Base-by-base conservation (phyloP, 148 eudicot genomes). In the Cornus kousa region DNA sequence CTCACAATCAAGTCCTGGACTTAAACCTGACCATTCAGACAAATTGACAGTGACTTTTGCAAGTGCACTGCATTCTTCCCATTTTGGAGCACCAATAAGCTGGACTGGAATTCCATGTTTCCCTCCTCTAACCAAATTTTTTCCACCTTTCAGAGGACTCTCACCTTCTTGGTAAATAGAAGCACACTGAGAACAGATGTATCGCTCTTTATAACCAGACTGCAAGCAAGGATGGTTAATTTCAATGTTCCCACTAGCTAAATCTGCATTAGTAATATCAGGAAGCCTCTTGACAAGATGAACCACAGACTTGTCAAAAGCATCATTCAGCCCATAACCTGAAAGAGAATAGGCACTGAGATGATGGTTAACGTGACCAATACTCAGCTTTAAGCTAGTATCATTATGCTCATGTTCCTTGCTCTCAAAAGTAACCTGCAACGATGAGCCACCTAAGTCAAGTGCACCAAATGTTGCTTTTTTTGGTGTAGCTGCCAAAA, bases 321-420 rank as follows among this genome's bases (percentile, higher is more conserved):
- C 99, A 86, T 97, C 99, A 83, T 97, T 97, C 75, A 97, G 87
- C 70, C 99, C 99, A 88, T 97, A 97, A 13, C 98, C 98, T 72
- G 93, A 82, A 48, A 97, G 90, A 24, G 99, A 97, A 84, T 94
- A 97, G 59, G 98, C 99, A 87, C 83, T 97, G 31, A 97, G 92
- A 88, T 91, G 95, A 91, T 97, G 94, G 74, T 81, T 97, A 68
- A 91, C 93, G 70, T 95, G 87, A 67, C 99, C 99, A 81, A 97
- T 94, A 84, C 91, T 91, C 65, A 97, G 88, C 76, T 92, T 84
- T 85, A 97, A 89, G 90, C 92, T 94, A 72, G 94, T 91, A 77
- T 91, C 85, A 43, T 86, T 88, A 37, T 75, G 83, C 64, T 70
- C 80, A 40, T 83, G 83, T 76, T 86, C 90, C 43, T 94, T 82